phyloP scores from a whole-genome alignment of 2,329 filamentous ascomycete species.

The Didymella pomorum region DNA sequence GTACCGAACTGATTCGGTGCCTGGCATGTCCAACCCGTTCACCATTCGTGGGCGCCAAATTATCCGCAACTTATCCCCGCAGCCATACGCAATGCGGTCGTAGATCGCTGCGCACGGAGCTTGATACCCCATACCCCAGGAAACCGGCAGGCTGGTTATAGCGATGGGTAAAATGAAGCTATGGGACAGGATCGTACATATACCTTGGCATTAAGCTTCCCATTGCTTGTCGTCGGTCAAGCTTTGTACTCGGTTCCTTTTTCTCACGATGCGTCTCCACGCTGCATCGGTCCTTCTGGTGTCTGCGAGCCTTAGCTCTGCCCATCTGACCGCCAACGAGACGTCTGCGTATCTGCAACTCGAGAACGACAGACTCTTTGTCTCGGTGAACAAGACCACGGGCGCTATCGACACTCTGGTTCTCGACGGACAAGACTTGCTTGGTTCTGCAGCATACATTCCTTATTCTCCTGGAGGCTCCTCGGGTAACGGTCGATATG shows the following conservation, averaged over 20 bases:
- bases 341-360: constrained; percentile 16
- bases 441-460: constrained; percentile 13
- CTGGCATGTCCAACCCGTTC: too few species aligned
- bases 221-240: constrained; percentile 3
- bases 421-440: constrained; percentile 7
- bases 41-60: constrained; percentile 5
- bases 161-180: not conserved
- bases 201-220: constrained; percentile 4
- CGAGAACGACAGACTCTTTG: constrained; percentile 17
- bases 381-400: constrained; percentile 7
- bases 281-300: not conserved
- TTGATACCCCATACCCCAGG: constrained; percentile 10
- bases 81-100: constrained; percentile 3
- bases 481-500: constrained; percentile 14
- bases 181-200: not conserved
- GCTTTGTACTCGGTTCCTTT: not conserved
- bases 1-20: not conserved
- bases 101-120: not conserved
- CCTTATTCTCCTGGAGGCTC: constrained; percentile 17
- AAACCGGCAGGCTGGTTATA: not conserved
- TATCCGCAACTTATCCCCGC: constrained; percentile 6
- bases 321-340: constrained; percentile 17
- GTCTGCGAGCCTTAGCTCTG: not conserved
- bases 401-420: constrained; percentile 4
- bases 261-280: not conserved